These are phyloP conservation scores for Mollisia scopiformis DNA, from an alignment of 2,329 filamentous ascomycete species.

Conservation along the genomic window DNA sequence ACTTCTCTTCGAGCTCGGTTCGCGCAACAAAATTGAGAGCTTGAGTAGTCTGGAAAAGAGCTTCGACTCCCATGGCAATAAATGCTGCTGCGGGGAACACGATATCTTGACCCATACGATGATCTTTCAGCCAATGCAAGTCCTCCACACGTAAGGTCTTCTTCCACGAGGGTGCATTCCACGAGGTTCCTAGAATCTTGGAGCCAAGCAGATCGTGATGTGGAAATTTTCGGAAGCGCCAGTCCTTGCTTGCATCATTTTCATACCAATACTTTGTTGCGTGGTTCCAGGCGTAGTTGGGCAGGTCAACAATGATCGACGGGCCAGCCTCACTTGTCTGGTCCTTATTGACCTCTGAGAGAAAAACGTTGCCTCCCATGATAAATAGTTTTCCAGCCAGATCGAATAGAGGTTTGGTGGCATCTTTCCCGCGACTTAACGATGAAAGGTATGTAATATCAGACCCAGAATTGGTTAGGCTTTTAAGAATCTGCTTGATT, in stretches of 20 bases:
- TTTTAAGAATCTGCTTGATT: neutral
- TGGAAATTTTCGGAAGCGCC: slow-evolving; percentile 46
- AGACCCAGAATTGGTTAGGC: neutral
- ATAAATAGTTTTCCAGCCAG: neutral
- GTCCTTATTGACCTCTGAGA: neutral
- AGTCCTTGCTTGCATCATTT: slow-evolving; percentile 47
- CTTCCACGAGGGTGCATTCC: slow-evolving; percentile 34
- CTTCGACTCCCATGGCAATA: slow-evolving; percentile 37
- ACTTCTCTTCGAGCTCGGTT: no score
- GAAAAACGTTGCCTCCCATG: neutral
- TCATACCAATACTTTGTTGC: slow-evolving; percentile 53
- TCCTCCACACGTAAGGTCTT: slow-evolving; percentile 31
- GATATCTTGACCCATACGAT: slow-evolving; percentile 26
- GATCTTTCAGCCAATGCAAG: slow-evolving; percentile 36
- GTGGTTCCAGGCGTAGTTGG: slow-evolving; percentile 57
- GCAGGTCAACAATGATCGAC: slow-evolving; percentile 46
- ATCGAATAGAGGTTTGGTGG: neutral
- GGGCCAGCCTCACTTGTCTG: no score
- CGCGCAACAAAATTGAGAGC: no score
- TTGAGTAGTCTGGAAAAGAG: slow-evolving; percentile 13
- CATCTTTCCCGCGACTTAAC: slow-evolving; percentile 3
- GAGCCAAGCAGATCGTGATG: slow-evolving; percentile 41
- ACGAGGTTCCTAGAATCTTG: slow-evolving; percentile 17
- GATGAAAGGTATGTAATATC: neutral
- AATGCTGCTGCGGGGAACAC: slow-evolving; percentile 37